phyloP scores from a whole-genome alignment of 768 basidiomycete genomes.

The Suillus cothurnatus region DNA sequence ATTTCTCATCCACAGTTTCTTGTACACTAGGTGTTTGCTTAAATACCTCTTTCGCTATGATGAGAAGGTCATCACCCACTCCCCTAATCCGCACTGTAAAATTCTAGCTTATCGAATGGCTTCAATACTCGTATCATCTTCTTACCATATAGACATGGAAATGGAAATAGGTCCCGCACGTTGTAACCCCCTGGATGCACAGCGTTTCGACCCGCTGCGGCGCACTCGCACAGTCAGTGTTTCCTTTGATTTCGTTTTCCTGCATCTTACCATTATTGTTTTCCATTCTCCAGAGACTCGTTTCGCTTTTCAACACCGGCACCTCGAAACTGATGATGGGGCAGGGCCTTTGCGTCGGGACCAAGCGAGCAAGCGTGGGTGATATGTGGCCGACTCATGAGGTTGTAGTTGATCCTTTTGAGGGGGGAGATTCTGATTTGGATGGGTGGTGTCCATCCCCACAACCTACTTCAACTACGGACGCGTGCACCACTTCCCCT shows the following conservation, averaged over 20 bases:
- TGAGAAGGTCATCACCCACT: background rate
- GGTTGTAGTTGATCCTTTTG: constrained; percentile 32
- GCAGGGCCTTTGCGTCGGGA: constrained; percentile 21
- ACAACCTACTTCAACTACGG: background rate
- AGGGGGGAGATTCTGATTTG: background rate
- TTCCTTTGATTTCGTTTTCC: background rate
- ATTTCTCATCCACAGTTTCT: background rate
- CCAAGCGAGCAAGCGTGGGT: constrained; percentile 11
- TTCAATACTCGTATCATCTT: background rate
- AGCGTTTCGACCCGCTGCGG: background rate
- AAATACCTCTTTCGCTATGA: background rate
- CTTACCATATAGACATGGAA: background rate
- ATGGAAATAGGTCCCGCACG: constrained; percentile 17
- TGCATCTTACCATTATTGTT: constrained; percentile 19
- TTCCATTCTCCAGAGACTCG: constrained; percentile 21
- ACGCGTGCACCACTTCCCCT: constrained; percentile 3
- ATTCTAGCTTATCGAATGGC: background rate
- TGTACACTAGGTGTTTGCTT: background rate
- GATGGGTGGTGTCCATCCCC: background rate
- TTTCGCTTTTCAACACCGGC: constrained; percentile 12
- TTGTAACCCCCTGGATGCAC: background rate
- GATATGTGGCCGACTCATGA: constrained; percentile 34
- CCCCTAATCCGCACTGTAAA: background rate
- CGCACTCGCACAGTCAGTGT: constrained; percentile 22
- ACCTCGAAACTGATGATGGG: constrained; percentile 25